Base-by-base conservation (phyloP, 164 flowering plant genomes). In the Hamamelis virginiana region DNA sequence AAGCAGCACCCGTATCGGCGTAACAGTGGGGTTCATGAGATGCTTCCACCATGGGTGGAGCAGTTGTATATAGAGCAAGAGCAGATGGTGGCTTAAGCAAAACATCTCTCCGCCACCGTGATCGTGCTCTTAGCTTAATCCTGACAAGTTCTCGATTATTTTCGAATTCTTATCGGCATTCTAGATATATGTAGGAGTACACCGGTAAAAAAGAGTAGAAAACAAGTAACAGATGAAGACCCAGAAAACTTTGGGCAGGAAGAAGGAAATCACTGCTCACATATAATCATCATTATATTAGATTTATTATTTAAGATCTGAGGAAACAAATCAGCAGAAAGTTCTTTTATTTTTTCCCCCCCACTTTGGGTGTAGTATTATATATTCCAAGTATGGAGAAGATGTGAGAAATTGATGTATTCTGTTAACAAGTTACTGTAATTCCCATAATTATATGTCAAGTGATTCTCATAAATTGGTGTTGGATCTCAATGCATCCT, bases 21-120 rank as follows among this genome's bases (percentile, higher is more conserved):
- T 28, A 69, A 65, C 18, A 72, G 63, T 13, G 82, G 82, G 13
- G 75, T 69, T 47, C 67, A 70, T 15, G 89, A 82, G 62, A 65
- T 65, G 76, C 70, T 82, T 27, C 84, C 88, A 13, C 81, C 84
- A 5, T 88, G 95, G 94, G 74, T 77, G 70, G 95, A 89, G 83
- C 96, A 87, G 69, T 21, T 91, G 89, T 94, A 88, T 82, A 86
- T 84, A 82, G 97, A 94, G 78, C 94, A 86, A 77, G 96, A 91
- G 85, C 97, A 88, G 83, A 80, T 89, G 84, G 97, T 89, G 83
- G 96, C 91, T 50, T 92, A 79, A 86, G 65, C 55, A 57, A 43
- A 10, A 27, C 48, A 18, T 57, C 68, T 55, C 0, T 18, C 48
- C 22, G n/a, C 12, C 55, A 10, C 14, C 15, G 22, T 16, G 6